Base-by-base conservation (phyloP, 2,329 filamentous ascomycete genomes). In the Colletotrichum euphorbiae region DNA sequence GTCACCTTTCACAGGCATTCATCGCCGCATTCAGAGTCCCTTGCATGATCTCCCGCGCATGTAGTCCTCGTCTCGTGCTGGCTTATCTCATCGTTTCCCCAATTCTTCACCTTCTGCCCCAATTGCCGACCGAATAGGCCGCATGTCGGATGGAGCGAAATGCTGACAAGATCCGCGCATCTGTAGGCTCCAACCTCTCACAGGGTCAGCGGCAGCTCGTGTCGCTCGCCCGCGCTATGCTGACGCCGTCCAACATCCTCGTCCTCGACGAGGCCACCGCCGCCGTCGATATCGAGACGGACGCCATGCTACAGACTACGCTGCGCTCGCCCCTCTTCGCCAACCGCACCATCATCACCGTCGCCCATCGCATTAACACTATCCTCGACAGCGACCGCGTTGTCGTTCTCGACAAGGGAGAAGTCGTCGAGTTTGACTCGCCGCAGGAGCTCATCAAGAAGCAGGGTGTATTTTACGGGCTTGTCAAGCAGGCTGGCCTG, bases 361-460 rank as follows among this genome's bases (percentile, higher is more conserved):
- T 99, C 75, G 96, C 96, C 28, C 96, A 99, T 82, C 91, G 96
- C 62, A 97, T 99, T 83, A 98, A 98, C 82, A 99, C 96, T 11
- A 98, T 99, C 74, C 86, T 99, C 33, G 89, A 91, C 78, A 89
- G 86, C 69, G 95, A 99, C 81, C 89, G 94, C 57, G 96, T 99
- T 70, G 90, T 99, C 40, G 96, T 99, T 56, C 87, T 99, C 6
- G 94, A 98, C 77, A 91, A 92, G 79, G 96, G 96, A 48, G 88
- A 90, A 74, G 94, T 99, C 46, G 91, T 90, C 56, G 96, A 99
- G 79, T 99, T 98, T 79, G 96, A 97, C 78, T 93, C 90, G 6
- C 96, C 96, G 2, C 84, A 88, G 43, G 89, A 91, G 71, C 84
- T 99, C 66, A 88, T 97, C 70, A 89, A 89, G 79, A 86, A 86